A percentile compares a stretch with the other conserved stretches of the same genome.
phyloP scores from a whole-genome alignment of 805 yeast genomes.

The Teunomyces atbi region DNA sequence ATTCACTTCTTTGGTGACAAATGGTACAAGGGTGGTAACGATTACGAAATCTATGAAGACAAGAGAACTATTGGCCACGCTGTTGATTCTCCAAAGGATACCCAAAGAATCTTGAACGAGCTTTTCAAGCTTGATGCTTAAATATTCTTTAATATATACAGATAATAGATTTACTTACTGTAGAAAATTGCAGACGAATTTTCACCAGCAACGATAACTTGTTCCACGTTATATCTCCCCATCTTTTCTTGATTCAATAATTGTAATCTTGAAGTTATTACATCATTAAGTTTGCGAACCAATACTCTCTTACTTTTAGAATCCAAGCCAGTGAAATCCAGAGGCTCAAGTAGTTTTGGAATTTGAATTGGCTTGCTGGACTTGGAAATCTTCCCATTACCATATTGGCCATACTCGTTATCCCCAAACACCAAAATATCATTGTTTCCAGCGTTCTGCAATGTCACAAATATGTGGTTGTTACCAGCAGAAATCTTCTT shows the following conservation, averaged over 20 bases:
- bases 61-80: slow-evolving; percentile 94
- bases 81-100: slow-evolving; percentile 85
- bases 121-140: slow-evolving; percentile 53
- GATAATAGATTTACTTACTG: slow-evolving; percentile 17
- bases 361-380: slow-evolving; percentile 50
- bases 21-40: slow-evolving; percentile 96
- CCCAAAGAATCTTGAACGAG: slow-evolving; percentile 81
- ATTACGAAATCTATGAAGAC: slow-evolving; percentile 93
- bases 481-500: slow-evolving; percentile 58
- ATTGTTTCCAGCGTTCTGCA: slow-evolving; percentile 46
- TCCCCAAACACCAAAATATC: slow-evolving; percentile 83
- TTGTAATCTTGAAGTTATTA: slow-evolving; percentile 45
- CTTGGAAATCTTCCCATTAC: slow-evolving; percentile 72
- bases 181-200: slow-evolving; percentile 64
- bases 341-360: slow-evolving; percentile 61
- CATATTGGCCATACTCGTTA: slow-evolving; percentile 79
- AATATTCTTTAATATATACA: slow-evolving; percentile 6
- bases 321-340: slow-evolving; percentile 20
- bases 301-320: slow-evolving; percentile 19
- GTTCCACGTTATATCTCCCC: slow-evolving; percentile 35
- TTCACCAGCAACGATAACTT: slow-evolving; percentile 61
- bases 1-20: slow-evolving; percentile 99
- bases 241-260: slow-evolving; percentile 22
- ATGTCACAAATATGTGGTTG: slow-evolving; percentile 61
- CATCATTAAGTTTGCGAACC: slow-evolving; percentile 29